A percentile compares a stretch with the other conserved stretches of the same genome.
These are phyloP conservation scores for Phylloporus rhodoxanthus DNA, from an alignment of 768 basidiomycete species.

Conservation along the genomic window DNA sequence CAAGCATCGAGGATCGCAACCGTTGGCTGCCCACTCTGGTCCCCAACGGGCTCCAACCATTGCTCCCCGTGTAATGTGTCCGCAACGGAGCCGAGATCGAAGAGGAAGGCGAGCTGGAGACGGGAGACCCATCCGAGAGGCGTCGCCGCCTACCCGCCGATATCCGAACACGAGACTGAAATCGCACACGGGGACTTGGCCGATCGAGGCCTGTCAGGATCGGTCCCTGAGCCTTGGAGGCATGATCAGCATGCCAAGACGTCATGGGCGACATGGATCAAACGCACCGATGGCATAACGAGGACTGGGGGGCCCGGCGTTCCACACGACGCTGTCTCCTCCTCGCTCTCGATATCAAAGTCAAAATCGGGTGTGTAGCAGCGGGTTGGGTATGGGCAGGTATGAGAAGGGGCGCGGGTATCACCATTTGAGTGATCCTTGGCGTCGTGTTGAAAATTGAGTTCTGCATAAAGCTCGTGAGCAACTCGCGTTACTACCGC, in stretches of 20 bases:
- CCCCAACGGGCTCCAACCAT: slow-evolving; percentile 59
- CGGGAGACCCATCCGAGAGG: slow-evolving; percentile 33
- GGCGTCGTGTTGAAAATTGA: slow-evolving; percentile 5
- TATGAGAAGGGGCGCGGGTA: neutral
- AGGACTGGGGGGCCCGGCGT: neutral
- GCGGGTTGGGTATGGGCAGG: neutral
- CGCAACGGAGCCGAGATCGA: slow-evolving; percentile 79
- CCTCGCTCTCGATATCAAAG: slow-evolving; percentile 13
- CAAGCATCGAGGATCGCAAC: slow-evolving; percentile 2
- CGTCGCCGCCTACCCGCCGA: slow-evolving; percentile 53
- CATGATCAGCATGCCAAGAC: neutral
- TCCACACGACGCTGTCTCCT: neutral
- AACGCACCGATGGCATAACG: slow-evolving; percentile 6
- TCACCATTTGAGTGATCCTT: slow-evolving; percentile 5
- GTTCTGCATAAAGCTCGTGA: slow-evolving; percentile 11
- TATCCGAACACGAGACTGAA: slow-evolving; percentile 73
- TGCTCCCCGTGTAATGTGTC: slow-evolving; percentile 45
- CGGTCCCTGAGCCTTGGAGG: slow-evolving; percentile 5
- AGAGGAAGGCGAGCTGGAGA: slow-evolving; percentile 64
- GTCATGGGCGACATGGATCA: neutral
- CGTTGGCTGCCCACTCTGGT: slow-evolving; percentile 41
- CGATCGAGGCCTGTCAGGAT: slow-evolving; percentile 6
- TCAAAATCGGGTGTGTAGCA: neutral
- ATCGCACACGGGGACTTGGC: slow-evolving; percentile 43
- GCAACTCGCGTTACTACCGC: neutral